Conservation (phyloP, 2,329 filamentous ascomycete species). For the Balansia obtecta region DNA sequence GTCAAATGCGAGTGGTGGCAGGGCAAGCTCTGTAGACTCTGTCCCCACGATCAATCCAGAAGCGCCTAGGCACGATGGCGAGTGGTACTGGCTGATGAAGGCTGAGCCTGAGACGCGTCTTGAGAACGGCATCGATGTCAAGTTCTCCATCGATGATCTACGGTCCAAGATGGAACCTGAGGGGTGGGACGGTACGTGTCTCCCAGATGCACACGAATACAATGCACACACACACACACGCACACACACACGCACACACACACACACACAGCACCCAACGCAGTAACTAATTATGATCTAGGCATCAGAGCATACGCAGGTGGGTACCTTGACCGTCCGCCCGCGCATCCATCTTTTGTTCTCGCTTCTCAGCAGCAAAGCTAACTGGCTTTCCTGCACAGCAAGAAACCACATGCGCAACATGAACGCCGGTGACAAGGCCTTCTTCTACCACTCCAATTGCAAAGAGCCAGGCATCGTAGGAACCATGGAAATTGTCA, state of each 20-base stretch:
- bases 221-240: too few relatives aligned
- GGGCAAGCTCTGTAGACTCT: conserved; percentile 11
- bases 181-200: conserved; percentile 70
- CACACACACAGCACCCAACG: too few relatives aligned
- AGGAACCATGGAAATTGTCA: conserved; percentile 79
- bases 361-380: neutral
- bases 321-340: conserved; percentile 20
- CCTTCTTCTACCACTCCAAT: conserved; percentile 96
- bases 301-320: conserved; percentile 39
- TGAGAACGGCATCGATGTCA: conserved; percentile 79
- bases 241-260: too few relatives aligned
- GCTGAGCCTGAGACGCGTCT: conserved; percentile 78
- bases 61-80: conserved; percentile 25
- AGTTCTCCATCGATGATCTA: conserved; percentile 90
- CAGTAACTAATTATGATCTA: conserved; percentile 9
- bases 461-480: conserved; percentile 82
- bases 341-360: neutral
- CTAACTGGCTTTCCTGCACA: conserved; percentile 4
- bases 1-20: neutral
- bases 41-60: conserved; percentile 27
- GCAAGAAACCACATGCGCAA: conserved; percentile 81
- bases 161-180: conserved; percentile 61
- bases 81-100: conserved; percentile 69
- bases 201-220: conserved; percentile 2
- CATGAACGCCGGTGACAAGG: conserved; percentile 85